Percentiles rank a stretch among this genome's conserved stretches.
These are phyloP conservation scores for Tylopilus cervinicoccineus DNA, from an alignment of 768 basidiomycete species.

Conservation along the genomic window DNA sequence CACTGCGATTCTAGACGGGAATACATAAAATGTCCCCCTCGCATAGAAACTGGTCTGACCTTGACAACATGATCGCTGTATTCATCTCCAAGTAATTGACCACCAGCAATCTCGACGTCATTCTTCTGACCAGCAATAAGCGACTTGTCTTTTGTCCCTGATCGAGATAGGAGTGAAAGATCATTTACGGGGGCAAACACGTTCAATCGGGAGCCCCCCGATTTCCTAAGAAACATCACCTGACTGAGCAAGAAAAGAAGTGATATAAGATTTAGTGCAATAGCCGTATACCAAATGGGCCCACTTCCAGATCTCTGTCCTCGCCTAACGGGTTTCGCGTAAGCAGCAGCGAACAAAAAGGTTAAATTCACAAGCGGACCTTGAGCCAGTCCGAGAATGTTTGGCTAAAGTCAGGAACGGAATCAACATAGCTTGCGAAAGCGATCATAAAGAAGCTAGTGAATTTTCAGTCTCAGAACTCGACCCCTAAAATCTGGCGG, in stretches of 20 bases:
- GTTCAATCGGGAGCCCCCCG: conserved; percentile 73
- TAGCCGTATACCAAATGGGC: conserved; percentile 23
- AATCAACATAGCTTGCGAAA: conserved; percentile 84
- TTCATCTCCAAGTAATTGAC: conserved; percentile 89
- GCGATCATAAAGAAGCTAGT: conserved; percentile 91
- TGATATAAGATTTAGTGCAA: neutral
- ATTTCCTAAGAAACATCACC: conserved; percentile 79
- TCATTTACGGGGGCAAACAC: conserved; percentile 93
- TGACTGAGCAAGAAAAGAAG: conserved; percentile 50
- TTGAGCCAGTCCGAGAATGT: conserved; percentile 87
- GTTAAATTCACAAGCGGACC: conserved; percentile 35
- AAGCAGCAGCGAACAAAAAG: neutral
- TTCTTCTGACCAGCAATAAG: conserved; percentile 68
- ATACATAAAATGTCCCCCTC: neutral
- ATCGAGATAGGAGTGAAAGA: conserved; percentile 74
- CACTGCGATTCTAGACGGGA: conserved; percentile 73
- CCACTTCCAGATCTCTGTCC: conserved; percentile 93
- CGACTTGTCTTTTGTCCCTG: conserved; percentile 52
- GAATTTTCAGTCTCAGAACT: neutral
- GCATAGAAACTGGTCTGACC: conserved; percentile 37
- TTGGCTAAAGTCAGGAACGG: conserved; percentile 56
- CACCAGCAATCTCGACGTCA: conserved; percentile 71
- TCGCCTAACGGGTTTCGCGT: conserved; percentile 38
- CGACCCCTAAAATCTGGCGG: neutral
- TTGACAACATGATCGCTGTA: conserved; percentile 93